Base-by-base conservation (phyloP, 2,329 filamentous ascomycete species). In the Leptographium lundbergii region DNA sequence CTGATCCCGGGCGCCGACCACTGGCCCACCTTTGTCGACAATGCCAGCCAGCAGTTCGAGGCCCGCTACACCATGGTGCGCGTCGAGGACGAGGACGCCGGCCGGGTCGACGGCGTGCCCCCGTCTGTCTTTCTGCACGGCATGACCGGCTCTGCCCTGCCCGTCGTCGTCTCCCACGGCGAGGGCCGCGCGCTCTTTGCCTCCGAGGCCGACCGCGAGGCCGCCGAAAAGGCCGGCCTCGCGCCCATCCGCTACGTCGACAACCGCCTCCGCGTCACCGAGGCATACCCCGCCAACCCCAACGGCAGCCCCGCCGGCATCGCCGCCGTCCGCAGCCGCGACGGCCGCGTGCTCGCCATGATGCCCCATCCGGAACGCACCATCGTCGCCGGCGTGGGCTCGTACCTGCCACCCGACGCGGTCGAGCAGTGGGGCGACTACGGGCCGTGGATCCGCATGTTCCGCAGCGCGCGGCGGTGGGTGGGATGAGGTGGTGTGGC, bases 351-450 rank as follows among this genome's bases (percentile, higher is more conserved):
- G 1, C 72, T 96, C 65, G 90, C 90, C 7, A 82, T 96, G 75
- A 96, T 96, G 91, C 91, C 91, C 62, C 91, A 96, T 71, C 91
- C 91, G 1, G 91, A 96, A 75, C 82, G 91, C n/a, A 95, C 89
- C 19, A 84, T 95, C 60, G 75, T 95, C 75, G 84, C 83, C 60
- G 88, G 89, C 60, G 85, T 91, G 61, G 84, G 80, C 54, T 92
- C 88, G 70, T 96, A 86, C 71, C 75, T 87, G 62, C 87, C 89
- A 9, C 66, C 66, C 4, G 73, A 73, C 39, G 76, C 82, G 61
- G 63, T 77, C 6, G 81, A 81, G 14, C 77, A 85, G 62, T 91
- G 88, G 87, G 89, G 88, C 32, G 86, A 91, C 65, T 87, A 86
- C 69, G 88, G 89, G 1, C 90, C 91, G 24, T 96, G 91, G 91